Percentiles rank a stretch among this genome's conserved stretches.
These are phyloP conservation scores for Serendipita sp. DNA, from an alignment of 768 basidiomycete species.

Conservation along the genomic window DNA sequence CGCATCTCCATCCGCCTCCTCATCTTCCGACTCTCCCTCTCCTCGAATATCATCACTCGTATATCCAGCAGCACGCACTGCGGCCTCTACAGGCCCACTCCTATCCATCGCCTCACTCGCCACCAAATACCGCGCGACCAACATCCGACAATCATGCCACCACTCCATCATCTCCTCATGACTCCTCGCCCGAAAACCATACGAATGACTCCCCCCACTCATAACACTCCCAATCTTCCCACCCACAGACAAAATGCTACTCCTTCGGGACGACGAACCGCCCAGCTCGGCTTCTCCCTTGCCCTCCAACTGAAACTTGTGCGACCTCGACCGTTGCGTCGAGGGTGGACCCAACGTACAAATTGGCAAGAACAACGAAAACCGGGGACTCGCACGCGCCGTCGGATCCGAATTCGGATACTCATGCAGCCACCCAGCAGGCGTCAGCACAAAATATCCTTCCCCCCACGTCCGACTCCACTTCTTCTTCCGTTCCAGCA, in stretches of 20 bases:
- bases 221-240: slow-evolving; percentile 10
- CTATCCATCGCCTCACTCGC: slow-evolving; percentile 89
- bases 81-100: slow-evolving; percentile 81
- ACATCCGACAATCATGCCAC: slow-evolving; percentile 96
- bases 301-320: slow-evolving; percentile 98
- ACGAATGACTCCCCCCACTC: slow-evolving; percentile 42
- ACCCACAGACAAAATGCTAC: slow-evolving; percentile 14
- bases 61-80: slow-evolving; percentile 81
- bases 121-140: slow-evolving; percentile 85
- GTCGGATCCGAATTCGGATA: slow-evolving; percentile 63
- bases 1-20: slow-evolving; percentile 30
- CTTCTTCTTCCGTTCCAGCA: slow-evolving; percentile 89
- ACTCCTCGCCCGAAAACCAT: slow-evolving; percentile 77
- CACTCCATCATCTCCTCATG: slow-evolving; percentile 99
- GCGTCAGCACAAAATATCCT: slow-evolving; percentile 80
- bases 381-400: slow-evolving; percentile 45
- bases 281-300: slow-evolving; percentile 65
- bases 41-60: slow-evolving; percentile 50
- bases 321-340: slow-evolving; percentile 42
- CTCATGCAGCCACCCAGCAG: slow-evolving; percentile 93
- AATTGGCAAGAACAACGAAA: slow-evolving; percentile 80
- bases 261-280: slow-evolving; percentile 30
- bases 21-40: slow-evolving; percentile 42
- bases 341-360: slow-evolving; percentile 94
- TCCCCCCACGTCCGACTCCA: slow-evolving; percentile 80